Conservation (phyloP, 192 early-diverging fungal species). For the Coemansia sp. region DNA sequence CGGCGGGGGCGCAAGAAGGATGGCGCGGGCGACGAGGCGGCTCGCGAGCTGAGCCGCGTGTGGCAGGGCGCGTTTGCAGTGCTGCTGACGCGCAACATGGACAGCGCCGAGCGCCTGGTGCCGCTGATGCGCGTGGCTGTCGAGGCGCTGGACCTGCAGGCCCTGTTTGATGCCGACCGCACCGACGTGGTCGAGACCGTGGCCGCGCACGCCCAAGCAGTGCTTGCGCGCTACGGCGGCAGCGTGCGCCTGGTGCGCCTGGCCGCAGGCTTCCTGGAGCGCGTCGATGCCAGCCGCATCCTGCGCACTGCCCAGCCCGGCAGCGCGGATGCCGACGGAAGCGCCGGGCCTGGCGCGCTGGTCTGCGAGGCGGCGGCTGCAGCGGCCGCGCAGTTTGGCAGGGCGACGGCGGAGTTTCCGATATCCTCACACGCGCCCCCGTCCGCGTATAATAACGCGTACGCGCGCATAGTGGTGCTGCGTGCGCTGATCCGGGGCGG, state of each 20-base stretch:
- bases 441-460: conserved; percentile 16
- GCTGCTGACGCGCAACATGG: conserved; percentile 36
- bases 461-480: conserved; percentile 24
- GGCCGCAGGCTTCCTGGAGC: conserved; percentile 24
- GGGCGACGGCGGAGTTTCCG: conserved; percentile 18
- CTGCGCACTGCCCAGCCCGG: conserved; percentile 6
- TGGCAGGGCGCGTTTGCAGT: conserved; percentile 34
- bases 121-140: conserved; percentile 27
- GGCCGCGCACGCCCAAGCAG: conserved; percentile 5
- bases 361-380: conserved; percentile 18
- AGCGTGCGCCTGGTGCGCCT: conserved; percentile 27
- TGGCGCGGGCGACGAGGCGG: conserved; percentile 17
- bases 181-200: conserved; percentile 10
- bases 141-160: conserved; percentile 35
- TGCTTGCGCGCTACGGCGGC: conserved; percentile 34
- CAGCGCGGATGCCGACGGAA: background rate
- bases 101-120: conserved; percentile 18
- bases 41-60: conserved; percentile 3
- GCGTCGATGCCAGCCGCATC: conserved; percentile 31
- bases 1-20: conserved; percentile 33
- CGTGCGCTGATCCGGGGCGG: conserved; percentile 18
- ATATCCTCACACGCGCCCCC: conserved; percentile 7
- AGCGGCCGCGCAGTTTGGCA: conserved; percentile 7
- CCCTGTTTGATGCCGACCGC: conserved; percentile 39
- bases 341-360: conserved; percentile 11